These are phyloP conservation scores for Chytriomyces sp. DNA, from an alignment of 192 early-diverging fungal species.

Conservation along the genomic window DNA sequence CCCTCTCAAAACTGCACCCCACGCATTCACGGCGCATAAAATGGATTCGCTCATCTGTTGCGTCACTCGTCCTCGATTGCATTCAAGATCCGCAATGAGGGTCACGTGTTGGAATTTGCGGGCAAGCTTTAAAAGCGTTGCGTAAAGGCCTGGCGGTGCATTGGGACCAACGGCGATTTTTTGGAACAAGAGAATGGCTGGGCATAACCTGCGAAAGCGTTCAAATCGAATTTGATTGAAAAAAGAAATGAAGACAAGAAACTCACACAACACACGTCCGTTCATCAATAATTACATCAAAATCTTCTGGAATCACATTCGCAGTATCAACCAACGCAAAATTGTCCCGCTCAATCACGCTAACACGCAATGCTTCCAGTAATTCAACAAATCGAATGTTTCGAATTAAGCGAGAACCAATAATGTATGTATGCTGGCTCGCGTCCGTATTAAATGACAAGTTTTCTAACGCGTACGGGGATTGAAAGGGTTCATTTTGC, in stretches of 20 bases:
- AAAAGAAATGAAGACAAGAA: background rate
- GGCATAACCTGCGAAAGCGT: background rate
- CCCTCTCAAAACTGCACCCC: background rate
- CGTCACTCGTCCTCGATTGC: background rate
- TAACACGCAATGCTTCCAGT: conserved; percentile 21
- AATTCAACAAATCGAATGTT: conserved; percentile 15
- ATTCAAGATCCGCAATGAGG: conserved; percentile 5
- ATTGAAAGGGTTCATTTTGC: background rate
- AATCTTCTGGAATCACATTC: conserved; percentile 12
- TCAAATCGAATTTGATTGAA: too few relatives aligned
- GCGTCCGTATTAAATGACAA: background rate
- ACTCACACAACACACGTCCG: conserved; percentile 42
- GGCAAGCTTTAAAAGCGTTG: conserved; percentile 2
- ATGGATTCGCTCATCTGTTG: conserved; percentile 25
- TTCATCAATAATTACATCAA: conserved; percentile 45
- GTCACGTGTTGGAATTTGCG: conserved; percentile 4
- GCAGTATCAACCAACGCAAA: background rate
- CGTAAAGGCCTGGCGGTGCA: background rate
- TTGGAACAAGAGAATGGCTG: conserved; percentile 14
- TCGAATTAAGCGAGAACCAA: conserved; percentile 13
- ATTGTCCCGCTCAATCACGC: conserved; percentile 40
- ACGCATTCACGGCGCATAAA: conserved; percentile 4
- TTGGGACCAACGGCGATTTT: background rate
- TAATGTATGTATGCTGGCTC: conserved; percentile 34
- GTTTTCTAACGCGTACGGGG: background rate